These are phyloP conservation scores for Fagus crenata DNA, from an alignment of 306 rosid genomes.

Conservation along the genomic window DNA sequence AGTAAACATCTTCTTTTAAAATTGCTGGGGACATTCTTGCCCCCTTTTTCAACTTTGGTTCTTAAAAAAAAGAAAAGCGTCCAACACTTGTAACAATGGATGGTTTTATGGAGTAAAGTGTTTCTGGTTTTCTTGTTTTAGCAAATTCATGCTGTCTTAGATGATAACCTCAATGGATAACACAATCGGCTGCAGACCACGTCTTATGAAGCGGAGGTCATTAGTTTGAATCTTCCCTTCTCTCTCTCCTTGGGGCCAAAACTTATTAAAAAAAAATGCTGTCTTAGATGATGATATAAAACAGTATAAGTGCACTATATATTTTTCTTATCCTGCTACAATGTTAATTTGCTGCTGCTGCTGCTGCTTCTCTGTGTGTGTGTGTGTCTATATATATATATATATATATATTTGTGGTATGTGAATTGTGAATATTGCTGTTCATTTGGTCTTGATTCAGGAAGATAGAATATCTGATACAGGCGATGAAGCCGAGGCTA, in stretches of 20 bases:
- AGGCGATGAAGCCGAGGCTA: conserved; percentile 73
- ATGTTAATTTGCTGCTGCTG: not conserved
- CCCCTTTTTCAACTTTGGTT: not conserved
- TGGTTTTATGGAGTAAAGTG: not conserved
- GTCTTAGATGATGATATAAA: not conserved
- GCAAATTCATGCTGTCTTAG: not conserved
- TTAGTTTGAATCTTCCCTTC: too few relatives aligned
- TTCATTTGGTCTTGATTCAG: conserved; percentile 57
- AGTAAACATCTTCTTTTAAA: not conserved
- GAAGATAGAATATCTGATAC: conserved; percentile 87
- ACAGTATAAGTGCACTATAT: not conserved
- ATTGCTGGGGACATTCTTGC: not conserved
- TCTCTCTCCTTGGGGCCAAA: too few relatives aligned
- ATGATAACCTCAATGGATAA: not conserved
- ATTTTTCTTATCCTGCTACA: not conserved
- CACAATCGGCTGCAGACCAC: too few relatives aligned
- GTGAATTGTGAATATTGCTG: conserved; percentile 23
- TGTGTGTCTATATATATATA: not conserved
- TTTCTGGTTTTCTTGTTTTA: not conserved
- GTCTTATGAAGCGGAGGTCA: too few relatives aligned
- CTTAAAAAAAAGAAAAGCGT: not conserved
- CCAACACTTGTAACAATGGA: not conserved
- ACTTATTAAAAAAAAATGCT: too few relatives aligned
- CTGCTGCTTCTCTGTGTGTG: not conserved
- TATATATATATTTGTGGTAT: not conserved